phyloP scores from a whole-genome alignment of 108 stramenopile species.

The Cyclotella cryptica region DNA sequence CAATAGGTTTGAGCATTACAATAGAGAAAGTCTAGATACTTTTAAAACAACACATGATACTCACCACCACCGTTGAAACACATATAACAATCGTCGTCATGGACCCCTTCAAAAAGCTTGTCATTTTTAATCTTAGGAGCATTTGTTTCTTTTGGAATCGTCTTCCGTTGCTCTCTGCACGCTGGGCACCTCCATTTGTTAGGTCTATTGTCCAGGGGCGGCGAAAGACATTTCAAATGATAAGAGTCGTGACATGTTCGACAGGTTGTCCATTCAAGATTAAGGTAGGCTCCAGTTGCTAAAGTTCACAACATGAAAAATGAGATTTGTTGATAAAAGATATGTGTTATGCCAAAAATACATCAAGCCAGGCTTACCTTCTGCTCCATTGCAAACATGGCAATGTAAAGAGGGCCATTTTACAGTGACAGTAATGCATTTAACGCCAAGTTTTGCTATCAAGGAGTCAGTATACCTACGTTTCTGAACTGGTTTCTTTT shows the following conservation, averaged over 20 bases:
- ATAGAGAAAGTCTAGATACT: not conserved
- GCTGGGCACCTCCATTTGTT: conserved; percentile 31
- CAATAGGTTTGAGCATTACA: not conserved
- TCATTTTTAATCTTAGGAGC: not conserved
- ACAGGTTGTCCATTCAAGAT: conserved; percentile 33
- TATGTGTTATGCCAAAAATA: not conserved
- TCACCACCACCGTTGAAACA: conserved; percentile 54
- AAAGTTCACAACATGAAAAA: not conserved
- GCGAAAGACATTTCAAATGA: conserved; percentile 48
- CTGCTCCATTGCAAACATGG: conserved; percentile 26
- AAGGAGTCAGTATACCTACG: conserved; percentile 24
- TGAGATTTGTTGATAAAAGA: conserved; percentile 6
- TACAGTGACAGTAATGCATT: conserved; percentile 19
- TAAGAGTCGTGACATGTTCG: conserved; percentile 39
- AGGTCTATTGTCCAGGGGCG: conserved; percentile 40
- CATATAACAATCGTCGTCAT: conserved; percentile 53
- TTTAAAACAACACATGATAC: not conserved
- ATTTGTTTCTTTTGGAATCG: conserved; percentile 23
- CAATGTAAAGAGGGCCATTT: conserved; percentile 35
- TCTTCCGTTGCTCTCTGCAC: conserved; percentile 34
- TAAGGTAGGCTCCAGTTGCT: conserved; percentile 13
- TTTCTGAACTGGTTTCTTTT: conserved; percentile 3
- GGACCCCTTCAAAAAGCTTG: conserved; percentile 45
- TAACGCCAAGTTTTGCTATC: conserved; percentile 28
- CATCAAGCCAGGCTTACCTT: conserved; percentile 12